Evolutionary conservation across 2,329 filamentous ascomycete genomes (phyloP).

Genomic region (Colletotrichum endophyticum): DNA sequence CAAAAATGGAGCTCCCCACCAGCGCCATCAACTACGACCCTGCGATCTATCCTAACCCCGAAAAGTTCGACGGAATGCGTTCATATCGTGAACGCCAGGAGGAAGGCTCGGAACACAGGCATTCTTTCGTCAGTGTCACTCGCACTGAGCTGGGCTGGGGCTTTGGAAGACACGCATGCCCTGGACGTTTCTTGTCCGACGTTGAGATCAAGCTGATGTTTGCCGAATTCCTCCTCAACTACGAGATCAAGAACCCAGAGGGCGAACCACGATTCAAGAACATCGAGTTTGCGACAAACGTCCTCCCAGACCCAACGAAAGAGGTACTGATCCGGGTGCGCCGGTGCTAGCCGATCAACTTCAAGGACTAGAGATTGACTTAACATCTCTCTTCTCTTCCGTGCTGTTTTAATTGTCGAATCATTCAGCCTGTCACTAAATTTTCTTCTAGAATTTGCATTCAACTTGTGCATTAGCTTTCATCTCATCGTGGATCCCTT

Average conservation of each 20-base stretch:
- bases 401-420: background rate
- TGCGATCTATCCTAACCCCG: slow-evolving; percentile 39
- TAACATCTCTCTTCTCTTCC: background rate
- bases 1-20: slow-evolving; percentile 44
- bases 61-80: slow-evolving; percentile 50
- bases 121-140: slow-evolving; percentile 45
- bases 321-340: background rate
- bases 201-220: slow-evolving; percentile 21
- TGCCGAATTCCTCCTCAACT: slow-evolving; percentile 10
- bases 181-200: slow-evolving; percentile 8
- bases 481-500: background rate
- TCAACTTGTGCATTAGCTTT: background rate
- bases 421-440: background rate
- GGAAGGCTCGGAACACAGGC: slow-evolving; percentile 19
- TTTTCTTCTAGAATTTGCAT: background rate
- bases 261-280: slow-evolving; percentile 2
- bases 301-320: background rate
- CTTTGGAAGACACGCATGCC: slow-evolving; percentile 20
- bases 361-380: background rate
- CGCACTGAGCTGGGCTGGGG: slow-evolving; percentile 7
- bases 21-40: slow-evolving; percentile 40
- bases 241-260: slow-evolving; percentile 6
- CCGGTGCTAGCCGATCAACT: slow-evolving; percentile 10
- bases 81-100: slow-evolving; percentile 47
- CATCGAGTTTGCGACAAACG: background rate